Conservation (phyloP, 164 flowering plant genomes). For the Protea cynaroides region DNA sequence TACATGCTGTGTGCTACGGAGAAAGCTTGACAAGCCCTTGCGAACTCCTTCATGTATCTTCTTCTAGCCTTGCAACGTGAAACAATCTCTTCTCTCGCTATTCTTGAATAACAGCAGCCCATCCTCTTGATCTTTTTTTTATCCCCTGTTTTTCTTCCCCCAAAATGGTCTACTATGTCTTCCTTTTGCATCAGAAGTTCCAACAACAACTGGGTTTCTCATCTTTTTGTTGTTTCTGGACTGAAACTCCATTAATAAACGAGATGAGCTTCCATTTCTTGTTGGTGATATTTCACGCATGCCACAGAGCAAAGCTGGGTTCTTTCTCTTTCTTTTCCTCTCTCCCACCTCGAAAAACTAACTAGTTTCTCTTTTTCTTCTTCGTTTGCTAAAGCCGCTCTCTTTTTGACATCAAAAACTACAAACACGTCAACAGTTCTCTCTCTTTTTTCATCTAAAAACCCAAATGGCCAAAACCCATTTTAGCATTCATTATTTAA, state of each 20-base stretch:
- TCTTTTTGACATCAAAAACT: neutral
- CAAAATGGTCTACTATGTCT: no score
- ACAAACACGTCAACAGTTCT: neutral
- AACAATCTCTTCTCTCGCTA: slow-evolving; percentile 74
- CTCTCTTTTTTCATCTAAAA: neutral
- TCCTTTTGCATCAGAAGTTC: neutral
- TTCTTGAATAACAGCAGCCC: slow-evolving; percentile 72
- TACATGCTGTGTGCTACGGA: slow-evolving; percentile 67
- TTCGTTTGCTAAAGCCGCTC: neutral
- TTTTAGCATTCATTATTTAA: no score
- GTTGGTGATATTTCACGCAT: neutral
- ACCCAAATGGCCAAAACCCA: no score
- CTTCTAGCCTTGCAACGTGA: slow-evolving; percentile 78
- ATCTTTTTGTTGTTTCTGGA: neutral
- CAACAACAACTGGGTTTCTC: neutral
- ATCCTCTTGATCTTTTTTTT: slow-evolving; percentile 12
- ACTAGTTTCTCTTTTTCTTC: neutral
- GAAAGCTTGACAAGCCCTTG: slow-evolving; percentile 62
- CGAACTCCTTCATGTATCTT: slow-evolving; percentile 84
- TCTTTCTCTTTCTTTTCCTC: neutral
- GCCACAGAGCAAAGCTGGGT: neutral
- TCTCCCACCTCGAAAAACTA: neutral
- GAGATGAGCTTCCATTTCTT: neutral
- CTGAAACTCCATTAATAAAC: neutral
- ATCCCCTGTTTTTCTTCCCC: neutral